Conservation (phyloP, 208 protist species). For the Trypanosoma caninum region DNA sequence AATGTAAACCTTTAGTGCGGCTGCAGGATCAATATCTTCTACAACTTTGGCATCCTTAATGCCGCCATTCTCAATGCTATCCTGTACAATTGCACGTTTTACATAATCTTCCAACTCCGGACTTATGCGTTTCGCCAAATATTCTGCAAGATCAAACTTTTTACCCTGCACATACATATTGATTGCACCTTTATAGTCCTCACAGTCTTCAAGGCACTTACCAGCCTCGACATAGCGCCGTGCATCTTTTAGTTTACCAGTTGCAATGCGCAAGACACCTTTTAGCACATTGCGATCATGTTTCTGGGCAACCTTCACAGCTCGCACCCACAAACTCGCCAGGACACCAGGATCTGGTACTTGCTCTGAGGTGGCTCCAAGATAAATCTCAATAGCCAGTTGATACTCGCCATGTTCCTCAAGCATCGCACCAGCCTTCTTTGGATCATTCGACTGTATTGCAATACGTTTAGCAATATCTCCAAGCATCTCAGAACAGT, state of each 20-base stretch:
- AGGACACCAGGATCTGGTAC: conserved; percentile 60
- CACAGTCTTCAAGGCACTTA: conserved; percentile 87
- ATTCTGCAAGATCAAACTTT: conserved; percentile 91
- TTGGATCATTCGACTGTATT: conserved; percentile 80
- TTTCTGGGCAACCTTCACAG: conserved; percentile 94
- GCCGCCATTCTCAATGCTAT: conserved; percentile 80
- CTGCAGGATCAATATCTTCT: conserved; percentile 87
- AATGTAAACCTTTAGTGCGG: conserved; percentile 88
- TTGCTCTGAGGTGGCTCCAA: conserved; percentile 70
- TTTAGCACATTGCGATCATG: conserved; percentile 81
- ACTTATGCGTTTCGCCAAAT: conserved; percentile 79
- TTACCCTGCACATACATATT: conserved; percentile 93
- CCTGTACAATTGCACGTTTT: conserved; percentile 83
- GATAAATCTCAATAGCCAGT: conserved; percentile 94
- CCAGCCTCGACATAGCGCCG: conserved; percentile 86
- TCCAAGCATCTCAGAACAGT: conserved; percentile 84
- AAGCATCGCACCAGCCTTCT: conserved; percentile 84
- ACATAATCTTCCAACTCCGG: conserved; percentile 89
- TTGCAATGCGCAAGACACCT: conserved; percentile 71
- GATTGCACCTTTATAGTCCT: conserved; percentile 92
- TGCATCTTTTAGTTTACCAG: conserved; percentile 74
- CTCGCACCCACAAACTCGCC: conserved; percentile 91
- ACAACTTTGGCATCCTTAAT: conserved; percentile 78
- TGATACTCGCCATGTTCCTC: conserved; percentile 93
- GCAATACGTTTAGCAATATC: conserved; percentile 85